phyloP scores from a whole-genome alignment of 2,329 filamentous ascomycete genomes.

The Plenodomus biglobosus region DNA sequence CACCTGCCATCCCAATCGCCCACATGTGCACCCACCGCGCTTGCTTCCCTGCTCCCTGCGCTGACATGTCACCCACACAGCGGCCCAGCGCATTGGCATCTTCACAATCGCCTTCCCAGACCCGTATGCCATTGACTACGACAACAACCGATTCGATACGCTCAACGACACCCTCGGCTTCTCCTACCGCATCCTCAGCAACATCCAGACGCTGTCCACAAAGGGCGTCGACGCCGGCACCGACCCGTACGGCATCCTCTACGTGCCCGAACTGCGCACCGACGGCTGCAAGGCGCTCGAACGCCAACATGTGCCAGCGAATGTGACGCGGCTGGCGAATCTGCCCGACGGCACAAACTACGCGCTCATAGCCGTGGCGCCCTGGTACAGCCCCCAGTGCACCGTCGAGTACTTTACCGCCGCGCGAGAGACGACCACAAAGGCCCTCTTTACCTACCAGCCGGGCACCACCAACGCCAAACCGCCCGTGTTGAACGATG shows the following conservation, averaged over 20 bases:
- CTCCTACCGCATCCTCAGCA: constrained; percentile 47
- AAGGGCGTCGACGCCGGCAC: constrained; percentile 64
- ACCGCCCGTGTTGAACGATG: constrained; percentile 66
- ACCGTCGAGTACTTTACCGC: constrained; percentile 69
- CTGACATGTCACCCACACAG: constrained; percentile 20
- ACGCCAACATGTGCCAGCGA: constrained; percentile 67
- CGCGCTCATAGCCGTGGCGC: constrained; percentile 77
- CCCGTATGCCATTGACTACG: constrained; percentile 28
- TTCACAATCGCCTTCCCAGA: constrained; percentile 44
- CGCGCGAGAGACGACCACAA: constrained; percentile 60
- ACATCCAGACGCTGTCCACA: constrained; percentile 75
- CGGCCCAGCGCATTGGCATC: constrained; percentile 39
- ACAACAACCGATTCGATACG: constrained; percentile 36
- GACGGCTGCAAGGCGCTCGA: constrained; percentile 66
- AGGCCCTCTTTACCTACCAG: constrained; percentile 60
- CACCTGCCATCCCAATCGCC: constrained; percentile 13
- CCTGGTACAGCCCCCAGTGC: constrained; percentile 78
- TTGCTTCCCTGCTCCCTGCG: constrained; percentile 2
- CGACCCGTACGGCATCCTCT: constrained; percentile 76
- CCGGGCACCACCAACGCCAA: constrained; percentile 53
- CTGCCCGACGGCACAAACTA: constrained; percentile 66
- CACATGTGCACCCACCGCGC: too few relatives aligned
- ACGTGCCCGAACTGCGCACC: constrained; percentile 70
- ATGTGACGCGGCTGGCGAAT: constrained; percentile 72
- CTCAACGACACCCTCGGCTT: constrained; percentile 39